Base-by-base conservation (phyloP, 2,329 filamentous ascomycete genomes). In the Alternaria sp. region DNA sequence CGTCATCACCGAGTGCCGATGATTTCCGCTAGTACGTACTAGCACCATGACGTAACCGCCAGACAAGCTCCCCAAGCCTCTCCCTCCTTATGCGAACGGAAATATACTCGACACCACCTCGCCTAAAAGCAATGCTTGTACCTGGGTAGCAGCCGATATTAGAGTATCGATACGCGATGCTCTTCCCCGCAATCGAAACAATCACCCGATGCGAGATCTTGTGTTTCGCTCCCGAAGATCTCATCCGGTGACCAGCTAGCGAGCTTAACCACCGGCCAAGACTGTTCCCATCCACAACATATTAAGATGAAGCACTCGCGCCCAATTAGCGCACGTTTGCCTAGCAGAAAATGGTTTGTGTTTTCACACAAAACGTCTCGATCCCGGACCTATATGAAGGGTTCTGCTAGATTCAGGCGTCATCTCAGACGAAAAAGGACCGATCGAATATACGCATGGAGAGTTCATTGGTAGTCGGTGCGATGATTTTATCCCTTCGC, bases 181-280 rank as follows among this genome's bases (percentile, higher is more conserved):
- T 9, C 14, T 30, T 46, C 44, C 44, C 44, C 44, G 44, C 44
- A 46, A 46, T 46, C 44, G 44, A 46, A 2, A 27, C 25, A 27
- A 27, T 27, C 25, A 27, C 25, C 25, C 25, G 25, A 27, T 27
- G 25, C 25, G 25, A 27, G 2, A 27, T 46, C 44, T 46, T 7
- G 44, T 27, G 10, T 46, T 30, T 27, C 16, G 30, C 25, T 46
- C 44, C 44, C 44, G 44, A 46, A 28, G 44, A 30, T 27, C 44
- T 46, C 44, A 46, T 30, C 44, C 44, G 44, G 44, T 27, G n/a
- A 27, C 25, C 18, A 16, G 28, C 27, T 30, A 46, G 34, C 16
- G 34, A 52, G 22, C 49, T 52, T 52, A 41, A 52, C 49, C 49
- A 52, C 49, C 49, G 34, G 49, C 49, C 49, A 52, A 52, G 49